phyloP scores from a whole-genome alignment of 1,139 yeast species.

The Nakaseomyces uthaithaninus region DNA sequence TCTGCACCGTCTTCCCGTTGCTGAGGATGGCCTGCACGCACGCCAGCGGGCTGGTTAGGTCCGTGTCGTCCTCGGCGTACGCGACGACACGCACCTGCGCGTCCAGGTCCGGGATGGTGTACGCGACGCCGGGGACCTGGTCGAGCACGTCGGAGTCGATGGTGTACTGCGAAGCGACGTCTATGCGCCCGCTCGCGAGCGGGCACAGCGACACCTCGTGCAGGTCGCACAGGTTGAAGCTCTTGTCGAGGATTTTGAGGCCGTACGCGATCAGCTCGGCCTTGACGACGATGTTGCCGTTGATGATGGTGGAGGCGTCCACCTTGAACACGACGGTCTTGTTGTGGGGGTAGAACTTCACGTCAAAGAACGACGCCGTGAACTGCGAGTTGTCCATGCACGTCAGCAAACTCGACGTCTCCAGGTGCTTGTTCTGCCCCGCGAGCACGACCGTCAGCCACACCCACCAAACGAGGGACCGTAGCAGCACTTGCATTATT shows the following conservation, averaged over 20 bases:
- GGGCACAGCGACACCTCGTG: constrained; percentile 66
- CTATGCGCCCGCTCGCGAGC: constrained; percentile 77
- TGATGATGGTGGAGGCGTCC: constrained; percentile 71
- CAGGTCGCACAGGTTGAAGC: constrained; percentile 57
- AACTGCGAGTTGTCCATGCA: constrained; percentile 89
- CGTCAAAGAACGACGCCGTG: constrained; percentile 81
- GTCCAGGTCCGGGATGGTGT: constrained; percentile 86
- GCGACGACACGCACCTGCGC: constrained; percentile 78
- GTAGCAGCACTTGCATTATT: background rate
- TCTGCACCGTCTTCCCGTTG: constrained; percentile 91
- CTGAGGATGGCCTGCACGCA: constrained; percentile 85
- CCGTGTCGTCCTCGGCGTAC: constrained; percentile 40
- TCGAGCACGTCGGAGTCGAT: constrained; percentile 39
- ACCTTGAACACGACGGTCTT: constrained; percentile 56
- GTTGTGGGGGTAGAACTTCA: constrained; percentile 59
- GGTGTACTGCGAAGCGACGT: constrained; percentile 47
- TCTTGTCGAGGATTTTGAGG: constrained; percentile 49
- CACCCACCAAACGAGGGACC: constrained; percentile 1
- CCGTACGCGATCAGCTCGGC: constrained; percentile 77
- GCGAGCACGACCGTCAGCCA: background rate
- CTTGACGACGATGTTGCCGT: constrained; percentile 62
- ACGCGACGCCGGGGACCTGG: constrained; percentile 73
- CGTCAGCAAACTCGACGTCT: constrained; percentile 69
- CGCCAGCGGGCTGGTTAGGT: constrained; percentile 47
- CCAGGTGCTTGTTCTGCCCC: constrained; percentile 19